phyloP scores from a whole-genome alignment of 1,284 basidiomycete genomes.

The Neonothopanus nambi region DNA sequence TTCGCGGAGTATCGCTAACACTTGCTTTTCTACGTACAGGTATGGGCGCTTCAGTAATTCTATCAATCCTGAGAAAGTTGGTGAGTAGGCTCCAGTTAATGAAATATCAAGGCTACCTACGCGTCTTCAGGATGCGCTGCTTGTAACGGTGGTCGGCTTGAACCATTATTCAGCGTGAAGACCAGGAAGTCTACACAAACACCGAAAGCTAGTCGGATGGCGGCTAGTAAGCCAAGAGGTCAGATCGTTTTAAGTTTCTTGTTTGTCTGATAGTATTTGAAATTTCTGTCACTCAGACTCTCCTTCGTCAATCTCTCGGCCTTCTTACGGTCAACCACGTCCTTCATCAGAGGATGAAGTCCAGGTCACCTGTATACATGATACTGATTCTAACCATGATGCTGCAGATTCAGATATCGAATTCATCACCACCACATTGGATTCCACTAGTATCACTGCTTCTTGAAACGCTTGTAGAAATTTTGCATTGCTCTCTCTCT shows the following conservation, averaged over 20 bases:
- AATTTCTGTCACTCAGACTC: conserved; percentile 32
- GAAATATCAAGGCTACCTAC: neutral
- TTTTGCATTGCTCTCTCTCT: conserved; percentile 1
- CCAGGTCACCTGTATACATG: conserved; percentile 22
- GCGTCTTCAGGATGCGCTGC: conserved; percentile 11
- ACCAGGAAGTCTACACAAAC: conserved; percentile 32
- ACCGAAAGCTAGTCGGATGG: conserved; percentile 47
- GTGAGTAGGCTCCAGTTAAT: neutral
- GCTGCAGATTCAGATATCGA: conserved; percentile 27
- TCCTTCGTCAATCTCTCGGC: conserved; percentile 22
- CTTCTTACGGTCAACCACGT: neutral
- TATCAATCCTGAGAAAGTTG: conserved; percentile 65
- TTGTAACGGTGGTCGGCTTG: conserved; percentile 50
- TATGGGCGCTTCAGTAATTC: conserved; percentile 80
- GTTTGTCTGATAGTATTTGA: neutral
- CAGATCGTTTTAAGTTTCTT: conserved; percentile 6
- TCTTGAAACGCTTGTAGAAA: conserved; percentile 8
- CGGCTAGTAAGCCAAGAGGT: conserved; percentile 49
- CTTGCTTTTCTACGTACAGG: conserved; percentile 34
- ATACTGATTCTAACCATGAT: conserved; percentile 11
- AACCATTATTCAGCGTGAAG: conserved; percentile 50
- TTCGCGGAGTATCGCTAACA: conserved; percentile 1
- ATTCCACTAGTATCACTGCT: conserved; percentile 18
- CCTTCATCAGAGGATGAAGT: conserved; percentile 5
- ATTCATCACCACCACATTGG: conserved; percentile 26